These are phyloP conservation scores for Zizania latifolia DNA, from an alignment of 176 grass and related monocot species.

Conservation along the genomic window DNA sequence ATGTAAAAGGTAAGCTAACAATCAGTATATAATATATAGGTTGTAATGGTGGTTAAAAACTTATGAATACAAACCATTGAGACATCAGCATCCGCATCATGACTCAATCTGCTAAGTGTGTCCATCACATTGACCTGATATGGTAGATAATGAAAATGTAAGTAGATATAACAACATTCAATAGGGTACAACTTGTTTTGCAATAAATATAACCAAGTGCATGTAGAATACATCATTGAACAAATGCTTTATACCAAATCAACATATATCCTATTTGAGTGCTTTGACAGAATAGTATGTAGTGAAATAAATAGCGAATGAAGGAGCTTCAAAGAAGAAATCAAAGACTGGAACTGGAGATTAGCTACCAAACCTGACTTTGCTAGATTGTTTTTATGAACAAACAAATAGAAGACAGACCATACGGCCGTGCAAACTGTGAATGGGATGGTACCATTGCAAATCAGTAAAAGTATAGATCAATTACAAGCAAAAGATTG, in stretches of 20 bases:
- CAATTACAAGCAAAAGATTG: not conserved
- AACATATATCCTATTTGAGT: not conserved
- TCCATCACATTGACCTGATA: conserved; percentile 97
- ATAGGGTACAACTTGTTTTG: not conserved
- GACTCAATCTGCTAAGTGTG: conserved; percentile 96
- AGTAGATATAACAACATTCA: not conserved
- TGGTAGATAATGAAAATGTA: conserved; percentile 8
- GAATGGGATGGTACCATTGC: not conserved
- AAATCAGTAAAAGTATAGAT: not conserved
- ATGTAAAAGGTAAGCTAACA: conserved; percentile 6
- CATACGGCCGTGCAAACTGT: not conserved
- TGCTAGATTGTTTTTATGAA: not conserved
- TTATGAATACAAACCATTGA: conserved; percentile 58
- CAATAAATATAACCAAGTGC: not conserved
- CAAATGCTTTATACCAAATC: not conserved
- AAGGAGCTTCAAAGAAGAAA: not conserved
- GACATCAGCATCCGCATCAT: conserved; percentile 93
- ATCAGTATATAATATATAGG: not conserved
- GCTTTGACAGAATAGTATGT: not conserved
- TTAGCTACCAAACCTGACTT: not conserved
- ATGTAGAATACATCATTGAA: not conserved
- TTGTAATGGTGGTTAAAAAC: not conserved
- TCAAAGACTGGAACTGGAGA: not conserved
- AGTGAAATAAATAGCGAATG: not conserved
- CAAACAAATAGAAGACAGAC: not conserved